Evolutionary conservation across 1,284 basidiomycete genomes (phyloP), one percentile per base, ranked within the genome.

Genomic region (Naganishia albida): DNA sequence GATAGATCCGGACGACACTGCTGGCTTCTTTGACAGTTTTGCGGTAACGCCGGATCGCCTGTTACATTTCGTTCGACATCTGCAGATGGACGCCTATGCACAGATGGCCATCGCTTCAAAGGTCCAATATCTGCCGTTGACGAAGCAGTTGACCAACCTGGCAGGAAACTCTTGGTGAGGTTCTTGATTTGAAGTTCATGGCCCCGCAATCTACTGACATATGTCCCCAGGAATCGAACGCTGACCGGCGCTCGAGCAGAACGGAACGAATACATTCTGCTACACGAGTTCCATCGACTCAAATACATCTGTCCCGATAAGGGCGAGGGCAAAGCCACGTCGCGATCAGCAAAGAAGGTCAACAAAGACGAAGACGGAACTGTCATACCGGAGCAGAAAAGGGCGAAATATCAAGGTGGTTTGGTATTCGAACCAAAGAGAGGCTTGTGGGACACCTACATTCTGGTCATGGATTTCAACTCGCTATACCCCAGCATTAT

Each of bases 401-500:
- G 88, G 69, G 94, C 98, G 80, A 99, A 97, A 80, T 99, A 93
- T 82, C 95, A 97, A 79, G 96, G 96, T 75, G 96, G 96, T 81
- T 84, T 98, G 55, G 96, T 99, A 16, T 95, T 99, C 70, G 93
- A 97, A 70, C 96, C 96, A 0, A 96, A 97, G 81, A 84, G 91
- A 65, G 93, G 94, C 6, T 81, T 99, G 56, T 99, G 92, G 91
- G 96, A 99, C 82, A 95, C 89, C 73, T 96, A 86, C 76, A 91
- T 99, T 77, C 84, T 99, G 30, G 95, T 99, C 77, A 99, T 99
- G 96, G 96, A 99, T 81, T 99, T 99, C 86, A 99, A 99, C 81
- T 98, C 93, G 72, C 84, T 99, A 67, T 99, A 99, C 77, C 96
- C 96, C 10, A 94, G 91, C 78, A 99, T 99, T 81, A 99, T 99